Evolutionary conservation across 805 yeast genomes (phyloP), one percentile per base, ranked within the genome.

Genomic region (Vanderwaltozyma tropicalis): DNA sequence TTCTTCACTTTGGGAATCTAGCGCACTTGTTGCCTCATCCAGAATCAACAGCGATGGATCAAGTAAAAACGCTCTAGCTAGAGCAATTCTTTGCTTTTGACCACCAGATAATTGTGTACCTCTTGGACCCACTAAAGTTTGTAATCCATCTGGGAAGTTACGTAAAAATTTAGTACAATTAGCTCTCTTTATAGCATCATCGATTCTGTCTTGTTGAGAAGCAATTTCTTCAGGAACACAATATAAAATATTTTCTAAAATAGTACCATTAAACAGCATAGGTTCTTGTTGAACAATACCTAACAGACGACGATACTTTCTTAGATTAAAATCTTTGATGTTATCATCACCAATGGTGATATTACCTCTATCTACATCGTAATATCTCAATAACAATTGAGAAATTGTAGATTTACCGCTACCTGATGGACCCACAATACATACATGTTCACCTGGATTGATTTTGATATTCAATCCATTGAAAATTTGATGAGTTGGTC

Each of bases 241-340:
- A 57, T 89, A 89, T 0, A 76, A 66, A 29, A 89, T 78, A 51
- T 89, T 89, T 25, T 87, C 95, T 32, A 78, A 68, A 19, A 89
- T 73, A 0, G 94, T 72, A 1, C 96, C 96, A 38, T 88, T 78
- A 57, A 88, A 85, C 35, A 89, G 64, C 45, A 84, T 73, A 2
- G 97, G 95, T 50, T 89, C 96, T 57, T 89, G 97, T 44, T 83
- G 87, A 4, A 89, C 97, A 25, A 84, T 77, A n/a, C 96, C 96
- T 19, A 85, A 67, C 39, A 78, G 72, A 21, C 77, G 63, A 39
- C 97, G 70, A 57, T 79, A 76, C 38, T 76, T 71, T 52, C 87
- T 79, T 38, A 89, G 68, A 49, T 82, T 83, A 50, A 82, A 69
- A 15, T 74, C 71, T 28, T 64, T 62, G 42, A 89, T 70, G 43